phyloP scores from a whole-genome alignment of 2,329 filamentous ascomycete genomes.

The Neurospora sp. region DNA sequence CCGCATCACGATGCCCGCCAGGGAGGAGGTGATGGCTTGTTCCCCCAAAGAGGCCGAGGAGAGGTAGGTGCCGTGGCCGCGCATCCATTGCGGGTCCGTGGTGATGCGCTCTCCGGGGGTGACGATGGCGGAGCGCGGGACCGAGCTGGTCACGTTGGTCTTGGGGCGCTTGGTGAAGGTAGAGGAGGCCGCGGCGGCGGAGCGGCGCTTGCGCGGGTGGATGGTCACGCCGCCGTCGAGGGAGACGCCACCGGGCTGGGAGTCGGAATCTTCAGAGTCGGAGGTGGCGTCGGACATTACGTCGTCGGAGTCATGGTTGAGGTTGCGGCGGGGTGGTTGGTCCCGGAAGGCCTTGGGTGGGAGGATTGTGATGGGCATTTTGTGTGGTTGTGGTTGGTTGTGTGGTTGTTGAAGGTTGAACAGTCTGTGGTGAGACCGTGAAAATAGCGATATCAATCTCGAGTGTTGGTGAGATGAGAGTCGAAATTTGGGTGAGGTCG shows the following conservation, averaged over 20 bases:
- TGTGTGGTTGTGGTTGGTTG: neutral
- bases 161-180: neutral
- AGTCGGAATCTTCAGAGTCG: constrained; percentile 23
- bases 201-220: constrained; percentile 28
- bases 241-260: constrained; percentile 26
- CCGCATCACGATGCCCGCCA: constrained; percentile 81
- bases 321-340: neutral
- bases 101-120: constrained; percentile 87
- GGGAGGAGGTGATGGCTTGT: constrained; percentile 72
- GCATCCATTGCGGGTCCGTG: constrained; percentile 94
- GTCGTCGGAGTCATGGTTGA: constrained; percentile 4
- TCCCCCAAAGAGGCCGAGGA: constrained; percentile 33
- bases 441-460: neutral
- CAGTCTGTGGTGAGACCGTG: neutral
- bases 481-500: neutral
- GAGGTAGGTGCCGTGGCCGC: constrained; percentile 88
- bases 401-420: neutral
- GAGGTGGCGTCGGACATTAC: constrained; percentile 6
- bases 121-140: constrained; percentile 46
- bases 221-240: constrained; percentile 32
- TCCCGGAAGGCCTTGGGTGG: constrained; percentile 17
- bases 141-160: neutral
- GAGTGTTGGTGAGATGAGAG: neutral
- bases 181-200: constrained; percentile 5
- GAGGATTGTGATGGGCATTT: constrained; percentile 24